A percentile compares a stretch with the other conserved stretches of the same genome.
Evolutionary conservation across 257 asterid genomes (phyloP).

Genomic region (Cinchona pubescens): DNA sequence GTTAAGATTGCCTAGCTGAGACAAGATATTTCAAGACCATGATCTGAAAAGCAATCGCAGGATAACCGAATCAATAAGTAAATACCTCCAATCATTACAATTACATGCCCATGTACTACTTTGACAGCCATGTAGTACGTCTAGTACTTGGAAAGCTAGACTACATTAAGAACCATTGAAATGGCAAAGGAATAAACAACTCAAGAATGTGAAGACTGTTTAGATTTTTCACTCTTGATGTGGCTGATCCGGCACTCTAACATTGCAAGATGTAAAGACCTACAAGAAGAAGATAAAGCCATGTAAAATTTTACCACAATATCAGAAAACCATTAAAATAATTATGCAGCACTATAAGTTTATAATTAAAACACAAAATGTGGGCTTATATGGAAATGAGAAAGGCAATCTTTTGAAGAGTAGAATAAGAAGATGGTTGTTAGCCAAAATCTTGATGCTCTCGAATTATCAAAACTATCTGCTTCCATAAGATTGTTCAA

Average conservation of each 20-base stretch:
- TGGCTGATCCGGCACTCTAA: conserved; percentile 94
- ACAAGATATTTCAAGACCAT: not conserved
- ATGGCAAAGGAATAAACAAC: conserved; percentile 59
- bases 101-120: not conserved
- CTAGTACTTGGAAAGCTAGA: conserved; percentile 45
- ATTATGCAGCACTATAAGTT: too few relatives aligned
- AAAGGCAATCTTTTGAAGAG: not conserved
- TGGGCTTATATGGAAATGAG: not conserved
- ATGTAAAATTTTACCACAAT: not conserved
- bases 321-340: not conserved
- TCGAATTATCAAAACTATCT: not conserved
- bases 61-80: not conserved
- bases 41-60: not conserved
- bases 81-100: not conserved
- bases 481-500: not conserved
- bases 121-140: not conserved
- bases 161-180: conserved; percentile 65
- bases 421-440: not conserved
- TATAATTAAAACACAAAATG: not conserved
- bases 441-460: too few relatives aligned
- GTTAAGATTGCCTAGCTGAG: too few relatives aligned
- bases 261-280: conserved; percentile 70
- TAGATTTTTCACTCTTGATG: conserved; percentile 75
- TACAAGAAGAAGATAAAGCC: conserved; percentile 8
- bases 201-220: conserved; percentile 64